A percentile compares a stretch with the other conserved stretches of the same genome.
Evolutionary conservation across 176 grass and related monocot genomes (phyloP).

Genomic region (Typha latifolia): DNA sequence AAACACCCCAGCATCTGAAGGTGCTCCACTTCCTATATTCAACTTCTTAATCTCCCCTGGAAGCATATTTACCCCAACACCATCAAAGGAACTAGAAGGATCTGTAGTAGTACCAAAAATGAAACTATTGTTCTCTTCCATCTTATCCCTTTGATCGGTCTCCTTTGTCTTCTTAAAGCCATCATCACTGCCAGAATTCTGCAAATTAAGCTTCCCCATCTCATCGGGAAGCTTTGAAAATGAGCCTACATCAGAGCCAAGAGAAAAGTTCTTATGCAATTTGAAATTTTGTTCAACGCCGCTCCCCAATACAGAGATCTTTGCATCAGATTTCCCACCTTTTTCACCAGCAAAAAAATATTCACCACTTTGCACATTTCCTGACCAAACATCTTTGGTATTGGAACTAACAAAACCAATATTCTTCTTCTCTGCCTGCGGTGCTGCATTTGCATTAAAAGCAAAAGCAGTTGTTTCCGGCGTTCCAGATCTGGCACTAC

Average conservation of each 20-base stretch:
- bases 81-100: conserved; percentile 17
- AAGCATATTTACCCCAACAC: conserved; percentile 17
- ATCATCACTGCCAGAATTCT: conserved; percentile 4
- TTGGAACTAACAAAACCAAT: not conserved
- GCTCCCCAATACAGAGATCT: conserved; percentile 44
- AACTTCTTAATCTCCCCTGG: conserved; percentile 48
- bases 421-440: not conserved
- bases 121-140: conserved; percentile 13
- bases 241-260: conserved; percentile 25
- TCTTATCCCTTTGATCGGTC: conserved; percentile 1
- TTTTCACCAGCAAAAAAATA: not conserved
- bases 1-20: conserved; percentile 4
- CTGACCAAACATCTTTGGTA: not conserved
- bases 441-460: not conserved
- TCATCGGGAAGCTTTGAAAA: conserved; percentile 30
- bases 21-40: conserved; percentile 29
- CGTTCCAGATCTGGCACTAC: conserved; percentile 1
- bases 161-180: conserved; percentile 5
- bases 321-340: conserved; percentile 14
- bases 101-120: conserved; percentile 17
- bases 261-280: conserved; percentile 13
- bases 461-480: conserved; percentile 5
- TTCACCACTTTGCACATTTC: no score
- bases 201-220: conserved; percentile 54
- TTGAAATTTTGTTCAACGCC: conserved; percentile 24